Evolutionary conservation across 225 moss, liverwort and hornwort genomes (phyloP).

Genomic region (Pseudisothecium myosuroides): DNA sequence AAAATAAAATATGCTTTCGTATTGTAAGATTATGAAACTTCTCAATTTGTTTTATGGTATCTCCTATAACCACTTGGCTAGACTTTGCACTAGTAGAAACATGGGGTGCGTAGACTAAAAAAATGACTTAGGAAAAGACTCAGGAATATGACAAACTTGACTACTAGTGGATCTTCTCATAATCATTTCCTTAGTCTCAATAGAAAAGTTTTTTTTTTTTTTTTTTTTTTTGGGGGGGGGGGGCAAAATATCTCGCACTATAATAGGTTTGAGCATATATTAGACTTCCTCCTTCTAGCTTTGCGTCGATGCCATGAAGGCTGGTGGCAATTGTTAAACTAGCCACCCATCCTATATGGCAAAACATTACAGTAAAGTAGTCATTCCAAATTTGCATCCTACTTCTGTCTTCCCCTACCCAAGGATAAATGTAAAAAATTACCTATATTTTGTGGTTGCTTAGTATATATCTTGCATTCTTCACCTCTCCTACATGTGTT

Average conservation of each 20-base stretch:
- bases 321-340: not conserved
- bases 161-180: not conserved
- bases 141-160: not conserved
- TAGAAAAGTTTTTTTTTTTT: not conserved
- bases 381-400: no score
- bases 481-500: no score
- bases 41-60: not conserved
- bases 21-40: not conserved
- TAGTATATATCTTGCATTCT: no score
- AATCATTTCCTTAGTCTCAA: not conserved
- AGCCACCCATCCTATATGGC: no score
- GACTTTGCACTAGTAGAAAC: not conserved
- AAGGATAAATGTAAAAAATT: no score
- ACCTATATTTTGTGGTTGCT: no score
- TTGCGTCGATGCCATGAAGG: fast-evolving
- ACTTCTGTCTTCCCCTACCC: no score
- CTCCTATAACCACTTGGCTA: not conserved
- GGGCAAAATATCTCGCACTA: no score
- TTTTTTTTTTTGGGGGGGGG: no score
- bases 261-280: not conserved
- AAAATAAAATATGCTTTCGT: not conserved
- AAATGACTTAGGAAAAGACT: not conserved
- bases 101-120: fast-evolving
- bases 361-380: no score
- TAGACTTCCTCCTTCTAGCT: not conserved